phyloP scores from a whole-genome alignment of 148 eudicot genomes.

The Hydrangea macrophylla region DNA sequence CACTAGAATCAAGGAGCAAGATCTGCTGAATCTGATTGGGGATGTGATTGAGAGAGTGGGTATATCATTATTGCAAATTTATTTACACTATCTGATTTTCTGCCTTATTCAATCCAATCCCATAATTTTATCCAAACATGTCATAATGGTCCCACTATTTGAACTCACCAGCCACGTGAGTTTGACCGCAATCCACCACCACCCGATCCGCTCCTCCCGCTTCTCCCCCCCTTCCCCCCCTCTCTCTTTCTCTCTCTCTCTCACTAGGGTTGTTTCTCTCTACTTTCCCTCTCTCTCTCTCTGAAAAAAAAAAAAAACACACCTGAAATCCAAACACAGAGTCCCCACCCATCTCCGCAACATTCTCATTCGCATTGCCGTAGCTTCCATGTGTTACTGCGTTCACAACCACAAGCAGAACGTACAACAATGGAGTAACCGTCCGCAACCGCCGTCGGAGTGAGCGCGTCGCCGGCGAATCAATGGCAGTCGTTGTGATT shows the following conservation, averaged over 20 bases:
- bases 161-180: not conserved
- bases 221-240: not conserved
- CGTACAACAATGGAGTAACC: not conserved
- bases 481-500: constrained; percentile 3
- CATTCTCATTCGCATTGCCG: no score
- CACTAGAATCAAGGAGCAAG: no score
- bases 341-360: no score
- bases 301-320: no score
- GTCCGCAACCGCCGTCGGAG: not conserved
- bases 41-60: no score
- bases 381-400: not conserved
- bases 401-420: not conserved
- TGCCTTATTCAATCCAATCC: no score
- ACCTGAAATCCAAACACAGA: no score
- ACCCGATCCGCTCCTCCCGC: not conserved
- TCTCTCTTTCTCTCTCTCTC: constrained; percentile 16
- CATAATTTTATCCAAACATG: no score
- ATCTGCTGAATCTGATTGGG: no score
- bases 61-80: no score
- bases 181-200: not conserved
- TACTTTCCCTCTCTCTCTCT: constrained; percentile 19
- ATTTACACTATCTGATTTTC: no score
- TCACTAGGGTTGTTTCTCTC: constrained; percentile 16
- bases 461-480: not conserved
- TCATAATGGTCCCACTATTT: not conserved